Evolutionary conservation across 2,329 filamentous ascomycete species (phyloP).

Genomic region (Leptographium galeiforme): DNA sequence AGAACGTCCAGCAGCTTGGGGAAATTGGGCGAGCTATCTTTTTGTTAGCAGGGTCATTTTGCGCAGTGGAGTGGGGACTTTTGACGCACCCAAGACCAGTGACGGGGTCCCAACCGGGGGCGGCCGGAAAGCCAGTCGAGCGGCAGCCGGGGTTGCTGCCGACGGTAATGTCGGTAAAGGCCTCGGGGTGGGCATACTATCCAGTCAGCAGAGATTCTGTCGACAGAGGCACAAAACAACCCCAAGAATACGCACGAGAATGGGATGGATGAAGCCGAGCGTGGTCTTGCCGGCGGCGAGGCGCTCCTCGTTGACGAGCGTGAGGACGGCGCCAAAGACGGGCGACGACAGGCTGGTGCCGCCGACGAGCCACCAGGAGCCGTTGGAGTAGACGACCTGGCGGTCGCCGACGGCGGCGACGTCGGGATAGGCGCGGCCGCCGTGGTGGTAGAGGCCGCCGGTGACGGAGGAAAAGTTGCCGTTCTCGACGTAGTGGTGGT

Average conservation of each 20-base stretch:
- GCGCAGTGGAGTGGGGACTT: background rate
- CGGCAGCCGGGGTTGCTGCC: conserved; percentile 19
- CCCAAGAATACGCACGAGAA: conserved; percentile 15
- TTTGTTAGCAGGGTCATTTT: background rate
- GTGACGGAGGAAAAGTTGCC: conserved; percentile 7
- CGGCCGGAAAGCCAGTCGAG: conserved; percentile 17
- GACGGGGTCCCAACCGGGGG: conserved; percentile 16
- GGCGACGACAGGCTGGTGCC: conserved; percentile 44
- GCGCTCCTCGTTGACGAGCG: conserved; percentile 48
- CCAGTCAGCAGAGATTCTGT: too few relatives aligned
- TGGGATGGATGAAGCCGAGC: conserved; percentile 21
- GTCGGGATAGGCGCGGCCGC: conserved; percentile 13
- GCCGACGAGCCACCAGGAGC: conserved; percentile 19
- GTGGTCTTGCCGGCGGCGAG: conserved; percentile 30
- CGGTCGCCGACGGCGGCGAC: conserved; percentile 14
- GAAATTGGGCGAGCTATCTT: conserved; percentile 9
- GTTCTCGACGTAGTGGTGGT: background rate
- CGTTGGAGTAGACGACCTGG: conserved; percentile 13
- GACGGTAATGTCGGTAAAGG: conserved; percentile 17
- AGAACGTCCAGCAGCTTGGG: conserved; percentile 12
- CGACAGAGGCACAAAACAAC: too few relatives aligned
- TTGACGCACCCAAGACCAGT: conserved; percentile 12
- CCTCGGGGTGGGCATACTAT: conserved; percentile 18
- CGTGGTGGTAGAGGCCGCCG: conserved; percentile 9
- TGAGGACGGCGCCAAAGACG: conserved; percentile 41